These are phyloP conservation scores for Triticum urartu DNA, from an alignment of 176 grass and related monocot genomes.

Conservation along the genomic window DNA sequence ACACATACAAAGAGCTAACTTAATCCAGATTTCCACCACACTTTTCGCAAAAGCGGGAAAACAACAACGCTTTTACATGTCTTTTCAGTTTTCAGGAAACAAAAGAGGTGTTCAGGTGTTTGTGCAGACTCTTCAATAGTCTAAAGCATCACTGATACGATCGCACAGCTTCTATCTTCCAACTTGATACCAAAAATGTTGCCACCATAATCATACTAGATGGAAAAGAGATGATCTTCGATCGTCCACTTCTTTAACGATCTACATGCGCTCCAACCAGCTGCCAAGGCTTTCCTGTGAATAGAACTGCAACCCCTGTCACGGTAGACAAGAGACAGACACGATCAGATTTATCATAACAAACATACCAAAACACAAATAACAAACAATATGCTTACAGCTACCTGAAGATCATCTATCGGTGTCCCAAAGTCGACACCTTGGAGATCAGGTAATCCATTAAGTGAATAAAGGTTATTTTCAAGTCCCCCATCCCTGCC, in stretches of 20 bases:
- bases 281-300: constrained; percentile 46
- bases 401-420: no score
- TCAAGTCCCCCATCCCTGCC: background rate
- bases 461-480: no score
- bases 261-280: no score
- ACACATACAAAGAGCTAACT: background rate
- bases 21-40: background rate
- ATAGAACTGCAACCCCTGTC: constrained; percentile 71
- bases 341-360: constrained; percentile 8
- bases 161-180: background rate
- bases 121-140: background rate
- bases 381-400: constrained; percentile 3
- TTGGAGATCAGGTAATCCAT: constrained; percentile 45
- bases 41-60: background rate
- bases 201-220: constrained; percentile 8
- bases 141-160: no score
- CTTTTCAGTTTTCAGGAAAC: background rate
- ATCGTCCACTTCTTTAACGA: constrained; percentile 8
- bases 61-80: background rate
- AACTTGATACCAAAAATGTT: constrained; percentile 19
- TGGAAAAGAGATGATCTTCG: constrained; percentile 22
- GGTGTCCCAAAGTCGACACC: no score
- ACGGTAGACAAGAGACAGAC: background rate
- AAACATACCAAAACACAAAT: background rate
- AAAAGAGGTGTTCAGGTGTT: background rate